Conservation (phyloP, 2,329 filamentous ascomycete species). For the Neopestalotiopsis rosae region DNA sequence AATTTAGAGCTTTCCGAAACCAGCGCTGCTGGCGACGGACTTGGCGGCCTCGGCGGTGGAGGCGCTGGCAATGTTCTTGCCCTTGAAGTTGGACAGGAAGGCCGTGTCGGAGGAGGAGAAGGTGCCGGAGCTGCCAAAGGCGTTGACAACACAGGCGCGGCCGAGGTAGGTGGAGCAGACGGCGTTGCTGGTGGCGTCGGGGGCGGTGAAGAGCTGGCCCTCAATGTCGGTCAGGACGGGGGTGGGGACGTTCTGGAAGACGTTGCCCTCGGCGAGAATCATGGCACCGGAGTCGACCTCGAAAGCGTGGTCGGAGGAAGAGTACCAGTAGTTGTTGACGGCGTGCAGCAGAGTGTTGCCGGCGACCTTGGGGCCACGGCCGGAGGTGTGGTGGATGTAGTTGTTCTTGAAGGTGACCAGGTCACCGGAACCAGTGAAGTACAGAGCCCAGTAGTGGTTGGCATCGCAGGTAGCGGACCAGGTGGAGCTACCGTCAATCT, state of each 20-base stretch:
- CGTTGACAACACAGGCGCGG: conserved; percentile 20
- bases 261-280: conserved; percentile 55
- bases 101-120: conserved; percentile 18
- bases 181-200: conserved; percentile 18
- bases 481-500: conserved; percentile 46
- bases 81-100: conserved; percentile 21
- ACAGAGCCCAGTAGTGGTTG: conserved; percentile 52
- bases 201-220: conserved; percentile 20
- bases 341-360: conserved; percentile 40
- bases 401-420: conserved; percentile 47
- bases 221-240: conserved; percentile 16
- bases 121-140: conserved; percentile 20
- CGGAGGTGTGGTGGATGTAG: conserved; percentile 49
- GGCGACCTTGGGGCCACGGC: conserved; percentile 47
- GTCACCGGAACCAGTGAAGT: conserved; percentile 45
- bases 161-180: conserved; percentile 20
- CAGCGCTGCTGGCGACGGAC: conserved; percentile 15
- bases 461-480: conserved; percentile 48
- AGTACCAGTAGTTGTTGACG: conserved; percentile 47
- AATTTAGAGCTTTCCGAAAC: conserved; percentile 20
- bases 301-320: conserved; percentile 49
- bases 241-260: conserved; percentile 41
- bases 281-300: conserved; percentile 42
- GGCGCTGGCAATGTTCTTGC: conserved; percentile 22
- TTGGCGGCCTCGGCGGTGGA: conserved; percentile 17